Evolutionary conservation across 352 stramenopile species (phyloP).

Genomic region (Thalassiosira hispida): DNA sequence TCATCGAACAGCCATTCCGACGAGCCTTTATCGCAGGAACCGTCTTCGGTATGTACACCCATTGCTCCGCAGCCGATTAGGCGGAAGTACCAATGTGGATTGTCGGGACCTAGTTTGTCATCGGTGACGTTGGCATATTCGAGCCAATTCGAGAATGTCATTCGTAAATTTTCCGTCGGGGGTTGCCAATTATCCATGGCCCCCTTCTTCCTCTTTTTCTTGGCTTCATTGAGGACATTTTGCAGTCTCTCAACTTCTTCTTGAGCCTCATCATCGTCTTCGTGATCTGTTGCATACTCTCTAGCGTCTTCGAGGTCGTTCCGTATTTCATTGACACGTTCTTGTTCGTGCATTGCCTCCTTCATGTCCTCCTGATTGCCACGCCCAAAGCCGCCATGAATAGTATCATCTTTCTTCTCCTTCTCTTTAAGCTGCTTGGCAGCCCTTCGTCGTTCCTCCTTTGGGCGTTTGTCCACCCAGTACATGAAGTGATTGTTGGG

Average conservation of each 20-base stretch:
- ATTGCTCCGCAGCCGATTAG: constrained; percentile 82
- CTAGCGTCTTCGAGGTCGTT: constrained; percentile 17
- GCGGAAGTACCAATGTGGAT: constrained; percentile 87
- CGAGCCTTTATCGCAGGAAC: constrained; percentile 80
- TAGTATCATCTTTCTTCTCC: constrained; percentile 25
- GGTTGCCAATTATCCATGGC: constrained; percentile 64
- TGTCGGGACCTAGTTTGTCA: constrained; percentile 69
- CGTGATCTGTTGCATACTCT: constrained; percentile 19
- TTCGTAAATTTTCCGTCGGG: constrained; percentile 82
- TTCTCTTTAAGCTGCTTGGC: constrained; percentile 18
- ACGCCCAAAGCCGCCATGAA: constrained; percentile 41
- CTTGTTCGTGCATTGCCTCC: constrained; percentile 20
- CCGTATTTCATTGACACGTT: constrained; percentile 29
- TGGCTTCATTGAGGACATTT: constrained; percentile 13
- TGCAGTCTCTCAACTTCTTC: constrained; percentile 20
- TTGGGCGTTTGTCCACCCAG: constrained; percentile 77
- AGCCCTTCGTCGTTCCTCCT: constrained; percentile 6
- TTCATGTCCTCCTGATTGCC: constrained; percentile 48
- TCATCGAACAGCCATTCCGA: constrained; percentile 88
- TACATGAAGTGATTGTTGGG: constrained; percentile 96
- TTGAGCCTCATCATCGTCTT: constrained; percentile 33
- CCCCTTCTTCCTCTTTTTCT: neutral
- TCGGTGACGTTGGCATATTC: constrained; percentile 76
- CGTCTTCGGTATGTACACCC: constrained; percentile 50
- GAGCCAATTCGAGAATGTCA: constrained; percentile 86